Base-by-base conservation (phyloP, 2,329 filamentous ascomycete species). In the Sporothrix schenckii region DNA sequence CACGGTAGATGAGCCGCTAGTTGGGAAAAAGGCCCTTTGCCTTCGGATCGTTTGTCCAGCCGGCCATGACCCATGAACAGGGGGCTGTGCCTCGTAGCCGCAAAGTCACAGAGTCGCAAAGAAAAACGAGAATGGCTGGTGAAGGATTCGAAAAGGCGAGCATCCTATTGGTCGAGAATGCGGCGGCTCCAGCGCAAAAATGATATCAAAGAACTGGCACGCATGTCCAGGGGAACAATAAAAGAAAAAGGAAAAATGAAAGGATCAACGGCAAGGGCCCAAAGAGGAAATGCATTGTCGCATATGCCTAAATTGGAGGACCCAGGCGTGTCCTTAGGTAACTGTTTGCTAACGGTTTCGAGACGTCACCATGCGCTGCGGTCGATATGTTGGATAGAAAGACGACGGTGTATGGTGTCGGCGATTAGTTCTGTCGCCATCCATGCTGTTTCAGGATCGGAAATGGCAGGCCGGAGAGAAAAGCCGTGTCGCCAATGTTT, bases 321-420 rank as follows among this genome's bases (percentile, higher is more conserved):
- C 39, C 53, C 34, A 21, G 39, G 14, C 41, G 39, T 27, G 58
- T 11, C 47, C 14, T 47, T 27, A 63, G 39, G 58, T 63, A 63
- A 47, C 41, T 63, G 39, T 47, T 63, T 63, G 39, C 58, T 63
- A 30, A 47, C 58, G 54, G 3, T 60, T 60, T 16, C 21, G 58
- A 47, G n/a, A 19, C 58, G 13, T 19, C 11, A 54, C n/a, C n/a
- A 10, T 34, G 6, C 34, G 34, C 34, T 34, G 34, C 34, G 7
- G 4, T 7, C 34, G 34, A 34, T 34, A 34, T 34, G 34, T 34
- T 34, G 34, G 4, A 34, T 7, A 5, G 34, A 34, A 34, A 9
- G 34, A 9, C 34, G 7, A 34, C 34, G 34, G 27, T 5, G 4
- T 30, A 2, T 5, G 27, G 27, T 30, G 1, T 30, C 27, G 27